Evolutionary conservation across 192 early-diverging fungal genomes (phyloP).

Genomic region (Obelidium mucronatum): DNA sequence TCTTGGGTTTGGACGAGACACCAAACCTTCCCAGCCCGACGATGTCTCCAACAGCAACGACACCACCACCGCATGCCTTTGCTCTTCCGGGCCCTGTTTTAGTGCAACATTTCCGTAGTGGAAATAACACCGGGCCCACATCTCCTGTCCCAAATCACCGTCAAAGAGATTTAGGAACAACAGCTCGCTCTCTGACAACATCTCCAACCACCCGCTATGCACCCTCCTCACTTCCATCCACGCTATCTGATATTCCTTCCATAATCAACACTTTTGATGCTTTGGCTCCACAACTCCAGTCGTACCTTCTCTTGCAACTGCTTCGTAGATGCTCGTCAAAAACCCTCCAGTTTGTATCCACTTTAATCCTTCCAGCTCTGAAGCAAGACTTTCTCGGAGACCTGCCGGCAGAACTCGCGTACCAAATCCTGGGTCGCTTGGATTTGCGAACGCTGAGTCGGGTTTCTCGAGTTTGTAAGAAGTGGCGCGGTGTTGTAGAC

Average conservation of each 20-base stretch:
- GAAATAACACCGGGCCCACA: neutral
- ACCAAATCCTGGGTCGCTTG: slow-evolving; percentile 84
- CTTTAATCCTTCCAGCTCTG: slow-evolving; percentile 86
- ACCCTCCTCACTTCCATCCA: slow-evolving; percentile 20
- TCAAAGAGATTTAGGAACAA: neutral
- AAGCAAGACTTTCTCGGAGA: slow-evolving; percentile 87
- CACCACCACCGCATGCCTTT: slow-evolving; percentile 1
- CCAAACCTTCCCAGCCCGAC: slow-evolving; percentile 57
- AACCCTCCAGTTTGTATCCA: slow-evolving; percentile 90
- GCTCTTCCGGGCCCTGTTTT: neutral
- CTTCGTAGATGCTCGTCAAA: slow-evolving; percentile 81
- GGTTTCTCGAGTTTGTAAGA: slow-evolving; percentile 79
- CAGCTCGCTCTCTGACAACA: neutral
- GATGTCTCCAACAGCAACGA: slow-evolving; percentile 48
- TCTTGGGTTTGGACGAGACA: neutral
- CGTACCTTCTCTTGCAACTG: slow-evolving; percentile 89
- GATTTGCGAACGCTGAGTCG: slow-evolving; percentile 81
- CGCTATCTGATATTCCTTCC: slow-evolving; percentile 48
- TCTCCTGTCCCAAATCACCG: neutral
- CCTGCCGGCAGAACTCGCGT: slow-evolving; percentile 56
- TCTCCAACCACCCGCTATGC: neutral
- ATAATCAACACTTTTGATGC: slow-evolving; percentile 83
- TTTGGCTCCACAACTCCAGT: slow-evolving; percentile 77
- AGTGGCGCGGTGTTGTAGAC: slow-evolving; percentile 83
- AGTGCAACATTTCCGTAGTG: neutral